Evolutionary conservation across 1,139 yeast genomes (phyloP).

Genomic region (Saccharomycopsis phalli): DNA sequence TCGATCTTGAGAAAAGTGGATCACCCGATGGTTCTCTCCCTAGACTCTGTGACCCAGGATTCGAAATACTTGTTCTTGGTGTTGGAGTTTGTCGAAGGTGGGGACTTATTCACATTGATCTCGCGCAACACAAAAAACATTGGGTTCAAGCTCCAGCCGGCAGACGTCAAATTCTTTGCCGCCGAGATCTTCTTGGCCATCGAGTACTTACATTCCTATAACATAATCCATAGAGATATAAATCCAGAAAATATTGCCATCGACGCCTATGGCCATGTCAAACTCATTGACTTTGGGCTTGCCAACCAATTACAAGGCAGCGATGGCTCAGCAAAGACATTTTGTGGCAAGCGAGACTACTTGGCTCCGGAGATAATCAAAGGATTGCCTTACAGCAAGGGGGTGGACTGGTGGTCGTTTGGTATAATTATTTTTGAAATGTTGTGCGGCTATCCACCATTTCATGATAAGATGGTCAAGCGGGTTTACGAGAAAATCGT

Average conservation of each 20-base stretch:
- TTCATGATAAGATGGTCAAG: constrained; percentile 24
- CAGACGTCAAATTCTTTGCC: constrained; percentile 87
- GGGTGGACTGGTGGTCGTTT: constrained; percentile 81
- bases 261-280: constrained; percentile 96
- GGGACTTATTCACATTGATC: constrained; percentile 13
- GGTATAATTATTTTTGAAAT: constrained; percentile 76
- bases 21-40: constrained; percentile 6
- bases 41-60: constrained; percentile 21
- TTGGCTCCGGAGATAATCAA: constrained; percentile 72
- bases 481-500: constrained; percentile 7
- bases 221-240: constrained; percentile 86
- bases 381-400: constrained; percentile 73
- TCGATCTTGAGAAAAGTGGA: constrained; percentile 1
- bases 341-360: constrained; percentile 95
- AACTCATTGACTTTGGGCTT: constrained; percentile 92
- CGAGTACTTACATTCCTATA: constrained; percentile 90
- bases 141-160: constrained; percentile 21
- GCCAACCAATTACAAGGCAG: constrained; percentile 76
- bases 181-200: constrained; percentile 98
- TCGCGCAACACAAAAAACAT: not conserved
- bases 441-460: constrained; percentile 99
- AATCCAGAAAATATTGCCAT: constrained; percentile 89
- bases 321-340: constrained; percentile 62
- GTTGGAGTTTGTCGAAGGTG: constrained; percentile 33
- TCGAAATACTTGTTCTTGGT: constrained; percentile 29